These are phyloP conservation scores for Bauhinia variegata DNA, from an alignment of 306 rosid species.

Conservation along the genomic window DNA sequence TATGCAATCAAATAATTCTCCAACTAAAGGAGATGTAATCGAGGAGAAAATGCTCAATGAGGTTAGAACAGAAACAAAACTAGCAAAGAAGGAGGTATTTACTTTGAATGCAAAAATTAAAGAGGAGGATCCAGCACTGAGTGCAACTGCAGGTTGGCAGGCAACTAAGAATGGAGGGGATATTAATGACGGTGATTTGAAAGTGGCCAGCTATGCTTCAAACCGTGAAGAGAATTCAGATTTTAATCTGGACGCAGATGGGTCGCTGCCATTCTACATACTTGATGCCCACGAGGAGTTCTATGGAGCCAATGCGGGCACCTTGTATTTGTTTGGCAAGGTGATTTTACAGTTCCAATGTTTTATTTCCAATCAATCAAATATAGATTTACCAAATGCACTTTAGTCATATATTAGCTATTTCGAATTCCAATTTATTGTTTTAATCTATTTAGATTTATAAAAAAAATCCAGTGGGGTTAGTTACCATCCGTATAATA, in stretches of 20 bases:
- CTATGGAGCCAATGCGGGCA: conserved; percentile 78
- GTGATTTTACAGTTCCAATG: conserved; percentile 40
- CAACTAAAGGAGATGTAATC: conserved; percentile 29
- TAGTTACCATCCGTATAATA: too few species aligned
- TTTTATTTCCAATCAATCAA: not conserved
- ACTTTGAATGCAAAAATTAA: conserved; percentile 77
- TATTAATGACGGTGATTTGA: conserved; percentile 27
- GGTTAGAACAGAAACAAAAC: conserved; percentile 43
- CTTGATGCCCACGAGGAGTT: conserved; percentile 88
- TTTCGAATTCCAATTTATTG: not conserved
- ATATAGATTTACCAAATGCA: not conserved
- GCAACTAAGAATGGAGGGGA: conserved; percentile 59
- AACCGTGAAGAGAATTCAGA: conserved; percentile 45
- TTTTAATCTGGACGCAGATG: conserved; percentile 63
- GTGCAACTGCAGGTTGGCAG: conserved; percentile 81
- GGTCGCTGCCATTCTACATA: conserved; percentile 73
- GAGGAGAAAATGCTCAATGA: conserved; percentile 48
- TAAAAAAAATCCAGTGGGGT: not conserved
- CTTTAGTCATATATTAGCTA: not conserved
- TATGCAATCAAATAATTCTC: conserved; percentile 26
- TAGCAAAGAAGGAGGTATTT: conserved; percentile 52
- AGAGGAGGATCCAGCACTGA: conserved; percentile 55
- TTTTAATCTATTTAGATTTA: not conserved
- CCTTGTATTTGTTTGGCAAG: conserved; percentile 90
- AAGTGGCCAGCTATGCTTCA: conserved; percentile 38